These are phyloP conservation scores for Arabis hirsuta DNA, from an alignment of 345 rosid species.

Conservation along the genomic window DNA sequence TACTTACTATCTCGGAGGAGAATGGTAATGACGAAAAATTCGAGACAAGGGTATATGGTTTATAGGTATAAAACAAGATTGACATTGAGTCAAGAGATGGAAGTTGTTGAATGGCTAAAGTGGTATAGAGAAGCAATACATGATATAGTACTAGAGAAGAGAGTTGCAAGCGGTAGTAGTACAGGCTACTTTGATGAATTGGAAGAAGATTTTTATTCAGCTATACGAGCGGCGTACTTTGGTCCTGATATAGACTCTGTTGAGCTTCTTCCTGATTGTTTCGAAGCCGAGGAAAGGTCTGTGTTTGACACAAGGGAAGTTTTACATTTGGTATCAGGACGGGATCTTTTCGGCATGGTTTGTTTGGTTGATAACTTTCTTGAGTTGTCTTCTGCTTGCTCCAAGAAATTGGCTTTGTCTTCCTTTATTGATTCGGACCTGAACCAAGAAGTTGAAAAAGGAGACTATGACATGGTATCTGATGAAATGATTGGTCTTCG, in stretches of 20 bases:
- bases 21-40: slow-evolving; percentile 51
- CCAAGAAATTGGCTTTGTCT: slow-evolving; percentile 51
- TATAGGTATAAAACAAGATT: slow-evolving; percentile 49
- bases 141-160: slow-evolving; percentile 72
- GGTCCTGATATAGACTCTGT: slow-evolving; percentile 83
- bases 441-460: slow-evolving; percentile 42
- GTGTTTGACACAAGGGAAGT: slow-evolving; percentile 71
- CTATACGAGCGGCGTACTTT: slow-evolving; percentile 73
- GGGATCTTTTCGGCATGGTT: slow-evolving; percentile 91
- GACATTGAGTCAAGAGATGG: slow-evolving; percentile 60
- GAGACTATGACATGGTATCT: slow-evolving; percentile 25
- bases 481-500: slow-evolving; percentile 39
- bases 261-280: slow-evolving; percentile 85
- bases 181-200: slow-evolving; percentile 72
- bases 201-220: slow-evolving; percentile 87
- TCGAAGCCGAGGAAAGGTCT: slow-evolving; percentile 99
- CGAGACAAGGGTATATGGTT: slow-evolving; percentile 39
- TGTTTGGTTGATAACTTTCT: slow-evolving; percentile 58
- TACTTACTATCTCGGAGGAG: slow-evolving; percentile 68
- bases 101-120: slow-evolving; percentile 91
- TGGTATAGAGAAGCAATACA: slow-evolving; percentile 84
- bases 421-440: slow-evolving; percentile 42
- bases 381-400: slow-evolving; percentile 53
- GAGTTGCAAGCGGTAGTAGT: slow-evolving; percentile 65
- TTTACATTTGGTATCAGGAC: slow-evolving; percentile 90